Base-by-base conservation (phyloP, 2,329 filamentous ascomycete species). In the Phaeomoniella chlamydospora region DNA sequence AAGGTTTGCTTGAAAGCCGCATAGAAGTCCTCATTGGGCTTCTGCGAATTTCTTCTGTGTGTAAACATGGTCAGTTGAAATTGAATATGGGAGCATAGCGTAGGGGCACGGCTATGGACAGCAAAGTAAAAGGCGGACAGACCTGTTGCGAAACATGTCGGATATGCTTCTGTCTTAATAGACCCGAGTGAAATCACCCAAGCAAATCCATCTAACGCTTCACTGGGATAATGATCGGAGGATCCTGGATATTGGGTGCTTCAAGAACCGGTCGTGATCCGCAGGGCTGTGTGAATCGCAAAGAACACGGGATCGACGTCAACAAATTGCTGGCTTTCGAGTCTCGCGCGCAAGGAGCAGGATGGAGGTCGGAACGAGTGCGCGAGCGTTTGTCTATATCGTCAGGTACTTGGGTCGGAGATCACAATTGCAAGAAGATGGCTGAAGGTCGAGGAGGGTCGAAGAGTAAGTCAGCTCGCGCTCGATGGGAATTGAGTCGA, bases 1-100 rank as follows among this genome's bases (percentile, higher is more conserved):
- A 93, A 94, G 46, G 74, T 77, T 50, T 83, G 74, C 56, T 82
- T 82, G 62, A 94, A 94, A 56, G 75, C 77, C 59, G 77, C 77
- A 55, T 90, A 77, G 52, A 94, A 70, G 50, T 87, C 83, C 53
- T 87, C 81, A 56, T 75, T 77, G 38, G 86, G 86, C 65, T 93
- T 93, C 58, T 86, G 82, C 38, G 81, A 77, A 57, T 74, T 85
- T 51, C 73, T 82, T 61, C 79, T 83, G 46, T 37, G 32, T 19
- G 37, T 30, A 36, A 45, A 43, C 39, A 46, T 34, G 32, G 15
- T 36, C 35, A 34, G 39, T 29, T 31, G 13, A 29, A 15, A 22
- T 15, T 5, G 19, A 34, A 15, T 5, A 15, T 30, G 35, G 39
- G 37, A 35, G 14, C 34, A 33, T 30, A 39, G 15, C 12, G 41